Evolutionary conservation across 129 eudicot species (phyloP).

Genomic region (Helianthus tuberosus): DNA sequence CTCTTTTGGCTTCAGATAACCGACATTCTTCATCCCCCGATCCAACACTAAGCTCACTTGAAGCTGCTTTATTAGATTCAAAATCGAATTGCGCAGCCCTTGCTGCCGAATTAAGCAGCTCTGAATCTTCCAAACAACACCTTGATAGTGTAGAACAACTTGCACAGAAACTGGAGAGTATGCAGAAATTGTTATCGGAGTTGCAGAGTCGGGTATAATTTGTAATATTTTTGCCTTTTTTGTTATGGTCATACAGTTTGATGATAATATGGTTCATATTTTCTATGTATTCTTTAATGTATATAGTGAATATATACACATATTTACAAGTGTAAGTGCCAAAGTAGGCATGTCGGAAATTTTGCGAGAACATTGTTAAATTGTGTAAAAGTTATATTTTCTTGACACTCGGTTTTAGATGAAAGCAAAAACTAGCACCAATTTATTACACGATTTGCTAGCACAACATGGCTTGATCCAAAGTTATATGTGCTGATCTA

Average conservation of each 20-base stretch:
- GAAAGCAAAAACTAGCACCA: too few species aligned
- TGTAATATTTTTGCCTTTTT: slow-evolving; percentile 6
- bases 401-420: slow-evolving; percentile 5
- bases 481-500: too few species aligned
- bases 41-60: slow-evolving; percentile 63
- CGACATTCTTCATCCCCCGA: slow-evolving; percentile 28
- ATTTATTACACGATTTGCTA: too few species aligned
- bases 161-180: slow-evolving; percentile 59
- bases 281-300: slow-evolving; percentile 46
- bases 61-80: slow-evolving; percentile 60
- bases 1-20: slow-evolving; percentile 27
- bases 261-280: slow-evolving; percentile 23
- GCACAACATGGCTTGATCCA: too few species aligned
- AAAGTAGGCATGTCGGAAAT: slow-evolving; percentile 24
- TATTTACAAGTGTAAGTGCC: slow-evolving; percentile 32
- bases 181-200: slow-evolving; percentile 63
- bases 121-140: slow-evolving; percentile 49
- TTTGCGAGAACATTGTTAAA: slow-evolving; percentile 27
- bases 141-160: slow-evolving; percentile 56
- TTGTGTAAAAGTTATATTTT: slow-evolving; percentile 15
- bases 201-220: slow-evolving; percentile 46
- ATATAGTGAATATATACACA: slow-evolving; percentile 35
- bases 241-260: slow-evolving; percentile 23
- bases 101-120: slow-evolving; percentile 29
- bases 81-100: slow-evolving; percentile 69